Percentiles rank a stretch among this genome's conserved stretches.
phyloP scores from a whole-genome alignment of 768 basidiomycete species.

The Nevesoporus exiguus region DNA sequence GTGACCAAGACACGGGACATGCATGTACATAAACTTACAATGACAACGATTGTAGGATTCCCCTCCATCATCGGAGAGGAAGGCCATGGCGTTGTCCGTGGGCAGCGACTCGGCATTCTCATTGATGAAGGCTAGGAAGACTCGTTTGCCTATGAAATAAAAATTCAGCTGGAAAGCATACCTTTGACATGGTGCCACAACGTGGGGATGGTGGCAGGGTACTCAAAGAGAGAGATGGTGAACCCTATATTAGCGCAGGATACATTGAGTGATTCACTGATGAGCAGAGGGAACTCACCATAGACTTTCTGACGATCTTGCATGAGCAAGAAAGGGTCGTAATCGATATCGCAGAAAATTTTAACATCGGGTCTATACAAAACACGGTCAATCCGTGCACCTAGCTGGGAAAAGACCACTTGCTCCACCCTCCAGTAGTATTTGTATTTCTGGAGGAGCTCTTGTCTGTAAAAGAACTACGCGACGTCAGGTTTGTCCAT shows the following conservation, averaged over 20 bases:
- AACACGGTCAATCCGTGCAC: conserved; percentile 6
- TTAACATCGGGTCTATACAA: conserved; percentile 63
- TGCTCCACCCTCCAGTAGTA: conserved; percentile 94
- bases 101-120: conserved; percentile 59
- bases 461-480: conserved; percentile 82
- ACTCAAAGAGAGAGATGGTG: conserved; percentile 77
- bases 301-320: conserved; percentile 78
- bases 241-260: conserved; percentile 47
- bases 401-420: conserved; percentile 26
- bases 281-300: conserved; percentile 39
- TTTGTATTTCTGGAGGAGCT: conserved; percentile 67
- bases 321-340: conserved; percentile 83
- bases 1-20: not conserved
- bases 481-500: not conserved
- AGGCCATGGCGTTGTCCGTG: conserved; percentile 65
- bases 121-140: conserved; percentile 59
- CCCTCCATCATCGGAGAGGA: conserved; percentile 68
- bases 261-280: conserved; percentile 25
- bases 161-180: conserved; percentile 22
- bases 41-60: conserved; percentile 76
- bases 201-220: conserved; percentile 74
- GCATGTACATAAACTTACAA: conserved; percentile 44
- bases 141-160: not conserved
- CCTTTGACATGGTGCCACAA: conserved; percentile 76
- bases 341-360: conserved; percentile 76